phyloP scores from a whole-genome alignment of 371 early-diverging fungal species.

The Dinochytrium kinnereticum region DNA sequence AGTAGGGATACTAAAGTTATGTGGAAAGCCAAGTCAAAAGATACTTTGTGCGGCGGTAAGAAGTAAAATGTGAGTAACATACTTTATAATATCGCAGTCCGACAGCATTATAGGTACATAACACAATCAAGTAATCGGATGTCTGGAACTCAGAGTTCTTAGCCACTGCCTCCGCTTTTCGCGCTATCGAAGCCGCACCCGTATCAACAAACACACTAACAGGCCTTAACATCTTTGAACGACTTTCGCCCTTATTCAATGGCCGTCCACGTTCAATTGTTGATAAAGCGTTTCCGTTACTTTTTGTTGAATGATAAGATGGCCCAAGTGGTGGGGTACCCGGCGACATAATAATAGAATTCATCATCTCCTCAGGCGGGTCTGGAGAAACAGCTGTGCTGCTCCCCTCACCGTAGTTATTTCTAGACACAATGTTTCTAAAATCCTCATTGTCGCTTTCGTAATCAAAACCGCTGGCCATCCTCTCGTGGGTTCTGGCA shows the following conservation, averaged over 20 bases:
- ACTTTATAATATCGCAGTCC: conserved; percentile 55
- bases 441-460: conserved; percentile 5
- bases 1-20: not conserved
- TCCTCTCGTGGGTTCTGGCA: not conserved
- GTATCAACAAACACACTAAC: not conserved
- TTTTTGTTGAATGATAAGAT: not conserved
- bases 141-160: conserved; percentile 6
- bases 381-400: not conserved
- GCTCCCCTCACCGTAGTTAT: not conserved
- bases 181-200: not conserved
- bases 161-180: not conserved
- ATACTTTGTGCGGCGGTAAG: too few species aligned
- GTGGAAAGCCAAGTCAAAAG: not conserved
- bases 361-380: not conserved
- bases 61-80: too few species aligned
- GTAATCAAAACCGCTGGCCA: conserved; percentile 1
- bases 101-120: conserved; percentile 54
- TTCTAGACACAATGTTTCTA: not conserved
- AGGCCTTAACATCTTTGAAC: not conserved
- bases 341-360: conserved; percentile 6
- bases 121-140: conserved; percentile 46
- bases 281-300: too few species aligned
- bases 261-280: not conserved
- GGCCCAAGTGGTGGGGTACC: too few species aligned
- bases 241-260: not conserved